A percentile compares a stretch with the other conserved stretches of the same genome.
Evolutionary conservation across 2,329 filamentous ascomycete species (phyloP).

Genomic region (Fusarium setosum): DNA sequence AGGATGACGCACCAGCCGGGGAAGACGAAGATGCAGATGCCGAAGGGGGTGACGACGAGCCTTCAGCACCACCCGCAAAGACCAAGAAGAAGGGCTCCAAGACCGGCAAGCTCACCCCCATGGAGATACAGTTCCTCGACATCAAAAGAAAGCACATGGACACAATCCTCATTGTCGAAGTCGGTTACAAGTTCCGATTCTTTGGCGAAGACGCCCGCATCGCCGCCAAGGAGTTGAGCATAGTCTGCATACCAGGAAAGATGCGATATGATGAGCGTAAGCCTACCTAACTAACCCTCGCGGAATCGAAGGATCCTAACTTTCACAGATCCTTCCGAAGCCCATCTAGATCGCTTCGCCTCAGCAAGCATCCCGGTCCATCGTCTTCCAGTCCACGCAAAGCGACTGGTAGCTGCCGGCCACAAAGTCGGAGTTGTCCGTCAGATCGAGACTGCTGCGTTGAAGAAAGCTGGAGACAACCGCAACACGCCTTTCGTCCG

Average conservation of each 20-base stretch:
- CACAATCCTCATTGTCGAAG: conserved; percentile 90
- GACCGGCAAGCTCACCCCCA: conserved; percentile 85
- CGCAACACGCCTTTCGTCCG: conserved; percentile 91
- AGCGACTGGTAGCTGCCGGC: conserved; percentile 89
- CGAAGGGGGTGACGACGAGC: conserved; percentile 64
- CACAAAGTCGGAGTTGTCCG: conserved; percentile 96
- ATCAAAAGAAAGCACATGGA: conserved; percentile 94
- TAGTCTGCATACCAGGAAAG: conserved; percentile 97
- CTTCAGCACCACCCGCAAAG: conserved; percentile 51
- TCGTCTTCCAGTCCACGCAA: conserved; percentile 91
- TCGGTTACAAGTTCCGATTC: conserved; percentile 98
- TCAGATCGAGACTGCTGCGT: conserved; percentile 92
- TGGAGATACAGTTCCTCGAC: conserved; percentile 93
- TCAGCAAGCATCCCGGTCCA: conserved; percentile 96
- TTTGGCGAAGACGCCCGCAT: conserved; percentile 94
- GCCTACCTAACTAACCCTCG: conserved; percentile 38
- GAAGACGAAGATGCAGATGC: conserved; percentile 69
- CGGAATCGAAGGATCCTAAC: background rate
- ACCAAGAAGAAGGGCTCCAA: conserved; percentile 77
- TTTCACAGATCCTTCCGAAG: conserved; percentile 80
- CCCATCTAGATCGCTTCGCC: conserved; percentile 90
- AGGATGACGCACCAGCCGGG: conserved; percentile 64
- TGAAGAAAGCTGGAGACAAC: conserved; percentile 96
- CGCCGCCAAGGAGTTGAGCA: conserved; percentile 90
- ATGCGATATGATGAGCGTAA: conserved; percentile 90